A percentile compares a stretch with the other conserved stretches of the same genome.
phyloP scores from a whole-genome alignment of 129 eudicot species.

The Calendula officinalis region DNA sequence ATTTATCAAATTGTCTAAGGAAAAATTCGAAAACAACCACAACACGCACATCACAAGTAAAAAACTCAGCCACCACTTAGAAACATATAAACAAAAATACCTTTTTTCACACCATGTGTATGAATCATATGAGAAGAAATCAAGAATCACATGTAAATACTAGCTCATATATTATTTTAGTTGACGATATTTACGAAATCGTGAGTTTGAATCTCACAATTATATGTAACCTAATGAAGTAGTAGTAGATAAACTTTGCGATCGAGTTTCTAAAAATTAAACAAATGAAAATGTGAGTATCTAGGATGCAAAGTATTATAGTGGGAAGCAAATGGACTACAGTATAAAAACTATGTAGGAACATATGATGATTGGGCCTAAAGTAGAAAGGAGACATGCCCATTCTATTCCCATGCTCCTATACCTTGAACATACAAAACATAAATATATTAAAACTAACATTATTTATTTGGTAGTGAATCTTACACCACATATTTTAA shows the following conservation, averaged over 20 bases:
- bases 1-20: too few relatives aligned
- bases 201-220: not conserved
- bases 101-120: not conserved
- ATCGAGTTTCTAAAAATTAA: not conserved
- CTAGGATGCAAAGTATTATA: slow-evolving; percentile 1
- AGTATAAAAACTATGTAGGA: slow-evolving; percentile 24
- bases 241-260: too few relatives aligned
- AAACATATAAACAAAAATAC: too few relatives aligned
- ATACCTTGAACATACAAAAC: slow-evolving; percentile 28
- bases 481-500: too few relatives aligned
- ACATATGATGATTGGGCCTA: slow-evolving; percentile 29
- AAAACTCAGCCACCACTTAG: too few relatives aligned
- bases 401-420: slow-evolving; percentile 22
- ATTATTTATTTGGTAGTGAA: slow-evolving; percentile 32
- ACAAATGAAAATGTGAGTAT: not conserved
- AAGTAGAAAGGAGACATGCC: slow-evolving; percentile 33
- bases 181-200: not conserved
- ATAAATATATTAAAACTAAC: slow-evolving; percentile 3
- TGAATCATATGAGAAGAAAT: not conserved
- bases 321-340: slow-evolving; percentile 28
- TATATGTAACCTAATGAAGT: not conserved
- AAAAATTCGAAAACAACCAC: too few relatives aligned
- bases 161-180: not conserved
- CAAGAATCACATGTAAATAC: not conserved
- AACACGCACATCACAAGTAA: too few relatives aligned